Conservation (phyloP, 352 stramenopile species). For the Phytophthora sp. region DNA sequence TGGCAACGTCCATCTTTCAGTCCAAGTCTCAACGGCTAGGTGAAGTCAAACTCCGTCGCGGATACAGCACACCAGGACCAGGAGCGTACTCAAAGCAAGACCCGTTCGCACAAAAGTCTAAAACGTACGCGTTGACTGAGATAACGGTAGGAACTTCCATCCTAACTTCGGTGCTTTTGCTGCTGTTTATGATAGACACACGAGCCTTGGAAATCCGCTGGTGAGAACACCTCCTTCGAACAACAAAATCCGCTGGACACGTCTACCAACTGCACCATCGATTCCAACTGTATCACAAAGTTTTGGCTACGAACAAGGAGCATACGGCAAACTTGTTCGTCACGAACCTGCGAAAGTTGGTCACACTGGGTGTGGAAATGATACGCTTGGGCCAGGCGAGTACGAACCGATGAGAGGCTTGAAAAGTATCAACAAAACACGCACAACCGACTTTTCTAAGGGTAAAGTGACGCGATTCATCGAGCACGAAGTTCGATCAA, state of each 20-base stretch:
- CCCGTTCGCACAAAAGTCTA: slow-evolving; percentile 55
- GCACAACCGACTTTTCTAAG: slow-evolving; percentile 76
- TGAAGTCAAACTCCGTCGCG: slow-evolving; percentile 33
- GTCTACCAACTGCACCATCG: slow-evolving; percentile 71
- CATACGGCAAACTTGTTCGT: slow-evolving; percentile 73
- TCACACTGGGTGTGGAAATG: slow-evolving; percentile 56
- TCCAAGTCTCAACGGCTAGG: slow-evolving; percentile 62
- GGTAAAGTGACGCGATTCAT: slow-evolving; percentile 71
- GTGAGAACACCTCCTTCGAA: slow-evolving; percentile 36
- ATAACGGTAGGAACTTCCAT: too few species aligned
- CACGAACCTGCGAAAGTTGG: slow-evolving; percentile 65
- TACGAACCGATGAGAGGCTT: slow-evolving; percentile 75
- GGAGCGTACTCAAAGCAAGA: slow-evolving; percentile 63
- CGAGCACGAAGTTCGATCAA: slow-evolving; percentile 64
- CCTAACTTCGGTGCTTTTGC: not conserved
- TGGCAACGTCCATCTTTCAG: slow-evolving; percentile 42
- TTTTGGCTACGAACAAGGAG: slow-evolving; percentile 79
- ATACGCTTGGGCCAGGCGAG: slow-evolving; percentile 72
- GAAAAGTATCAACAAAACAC: slow-evolving; percentile 69
- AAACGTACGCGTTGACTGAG: slow-evolving; percentile 30
- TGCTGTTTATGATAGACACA: slow-evolving; percentile 16
- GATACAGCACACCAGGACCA: slow-evolving; percentile 55
- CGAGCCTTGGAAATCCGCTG: slow-evolving; percentile 36
- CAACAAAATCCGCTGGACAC: slow-evolving; percentile 70
- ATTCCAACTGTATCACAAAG: slow-evolving; percentile 78